Evolutionary conservation across 2,329 filamentous ascomycete species (phyloP).

Genomic region (Microdochium bolleyi): DNA sequence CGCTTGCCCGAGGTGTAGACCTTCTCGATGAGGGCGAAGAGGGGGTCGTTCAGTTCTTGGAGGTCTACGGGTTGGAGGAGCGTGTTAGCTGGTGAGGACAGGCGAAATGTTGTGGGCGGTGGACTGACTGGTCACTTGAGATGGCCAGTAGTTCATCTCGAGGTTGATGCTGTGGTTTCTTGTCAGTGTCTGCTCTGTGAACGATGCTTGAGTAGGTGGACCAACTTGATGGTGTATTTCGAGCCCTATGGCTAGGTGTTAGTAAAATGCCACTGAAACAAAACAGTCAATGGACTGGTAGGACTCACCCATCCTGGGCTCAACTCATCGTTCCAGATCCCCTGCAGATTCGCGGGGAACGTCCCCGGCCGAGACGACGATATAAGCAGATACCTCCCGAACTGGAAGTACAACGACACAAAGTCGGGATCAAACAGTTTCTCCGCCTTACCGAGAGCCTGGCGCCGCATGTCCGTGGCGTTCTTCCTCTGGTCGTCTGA

Average conservation of each 20-base stretch:
- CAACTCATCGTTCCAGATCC: slow-evolving; percentile 32
- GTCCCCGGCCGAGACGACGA: slow-evolving; percentile 16
- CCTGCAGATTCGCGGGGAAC: slow-evolving; percentile 34
- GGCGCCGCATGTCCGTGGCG: slow-evolving; percentile 3
- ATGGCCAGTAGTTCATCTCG: slow-evolving; percentile 30
- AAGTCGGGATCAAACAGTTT: slow-evolving; percentile 9
- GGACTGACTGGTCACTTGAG: slow-evolving; percentile 10
- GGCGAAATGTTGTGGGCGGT: background rate
- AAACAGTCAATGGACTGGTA: too few species aligned
- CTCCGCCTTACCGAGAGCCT: slow-evolving; percentile 1
- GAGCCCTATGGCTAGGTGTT: slow-evolving; percentile 9
- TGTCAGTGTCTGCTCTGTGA: slow-evolving; percentile 1
- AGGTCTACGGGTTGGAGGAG: slow-evolving; percentile 5
- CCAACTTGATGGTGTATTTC: slow-evolving; percentile 36
- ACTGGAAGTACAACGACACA: slow-evolving; percentile 20
- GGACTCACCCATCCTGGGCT: slow-evolving; percentile 24
- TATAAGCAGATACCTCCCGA: slow-evolving; percentile 25
- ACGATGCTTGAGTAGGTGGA: slow-evolving; percentile 22
- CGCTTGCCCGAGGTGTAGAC: slow-evolving; percentile 21
- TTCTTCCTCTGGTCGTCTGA: slow-evolving; percentile 4
- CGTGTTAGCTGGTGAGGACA: background rate
- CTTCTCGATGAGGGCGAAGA: slow-evolving; percentile 26
- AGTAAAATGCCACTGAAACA: too few species aligned
- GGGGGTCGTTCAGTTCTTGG: slow-evolving; percentile 21
- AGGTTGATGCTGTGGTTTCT: background rate